Conservation (phyloP, 345 rosid species). For the Gossypium stocksii region DNA sequence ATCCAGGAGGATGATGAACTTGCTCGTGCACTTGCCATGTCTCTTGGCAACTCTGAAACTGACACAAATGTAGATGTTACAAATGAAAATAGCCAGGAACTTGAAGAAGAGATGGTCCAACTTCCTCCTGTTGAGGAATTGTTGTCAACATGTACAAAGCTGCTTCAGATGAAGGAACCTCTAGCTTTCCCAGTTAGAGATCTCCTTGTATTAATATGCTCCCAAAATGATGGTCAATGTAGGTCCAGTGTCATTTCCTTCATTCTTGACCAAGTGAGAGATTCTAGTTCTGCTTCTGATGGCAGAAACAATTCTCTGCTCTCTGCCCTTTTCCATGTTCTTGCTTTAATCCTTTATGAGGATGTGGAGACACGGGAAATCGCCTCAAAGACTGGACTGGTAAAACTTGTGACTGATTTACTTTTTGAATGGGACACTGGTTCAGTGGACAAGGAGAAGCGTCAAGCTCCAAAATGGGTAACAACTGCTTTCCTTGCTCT, state of each 20-base stretch:
- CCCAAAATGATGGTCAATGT: constrained; percentile 80
- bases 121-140: constrained; percentile 89
- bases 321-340: constrained; percentile 77
- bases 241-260: constrained; percentile 70
- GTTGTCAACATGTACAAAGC: constrained; percentile 77
- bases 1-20: constrained; percentile 93
- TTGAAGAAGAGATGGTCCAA: constrained; percentile 75
- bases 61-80: constrained; percentile 61
- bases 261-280: constrained; percentile 66
- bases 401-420: constrained; percentile 62
- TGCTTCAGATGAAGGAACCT: constrained; percentile 85
- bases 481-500: constrained; percentile 90
- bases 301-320: constrained; percentile 45
- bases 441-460: constrained; percentile 40
- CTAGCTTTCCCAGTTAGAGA: constrained; percentile 88
- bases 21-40: constrained; percentile 97
- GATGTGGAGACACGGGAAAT: constrained; percentile 83
- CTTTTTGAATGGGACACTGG: constrained; percentile 73
- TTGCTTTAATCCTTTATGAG: constrained; percentile 88
- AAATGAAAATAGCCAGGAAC: constrained; percentile 37
- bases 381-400: constrained; percentile 65
- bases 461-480: constrained; percentile 80
- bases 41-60: constrained; percentile 84
- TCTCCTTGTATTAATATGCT: constrained; percentile 76
- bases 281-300: constrained; percentile 48